Evolutionary conservation across 352 stramenopile species (phyloP).

Genomic region (Globisporangium lucens): DNA sequence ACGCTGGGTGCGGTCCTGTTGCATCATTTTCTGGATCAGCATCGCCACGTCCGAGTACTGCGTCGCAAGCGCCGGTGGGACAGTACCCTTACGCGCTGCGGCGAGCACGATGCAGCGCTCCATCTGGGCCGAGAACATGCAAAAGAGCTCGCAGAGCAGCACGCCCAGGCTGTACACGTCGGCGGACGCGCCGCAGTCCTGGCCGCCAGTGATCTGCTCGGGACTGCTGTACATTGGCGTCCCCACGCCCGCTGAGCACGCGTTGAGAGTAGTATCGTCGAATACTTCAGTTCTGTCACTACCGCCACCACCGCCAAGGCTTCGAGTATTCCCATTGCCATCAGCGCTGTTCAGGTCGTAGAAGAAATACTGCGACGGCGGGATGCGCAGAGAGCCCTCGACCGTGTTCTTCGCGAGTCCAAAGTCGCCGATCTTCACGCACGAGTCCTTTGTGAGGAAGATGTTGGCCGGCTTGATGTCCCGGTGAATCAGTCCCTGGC

Average conservation of each 20-base stretch:
- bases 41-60: constrained; percentile 42
- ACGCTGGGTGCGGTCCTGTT: constrained; percentile 33
- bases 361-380: constrained; percentile 43
- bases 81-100: constrained; percentile 34
- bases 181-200: constrained; percentile 43
- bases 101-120: constrained; percentile 61
- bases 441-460: constrained; percentile 70
- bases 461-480: constrained; percentile 85
- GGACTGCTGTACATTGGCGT: constrained; percentile 76
- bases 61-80: constrained; percentile 30
- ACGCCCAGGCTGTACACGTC: constrained; percentile 78
- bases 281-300: background rate
- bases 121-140: constrained; percentile 75
- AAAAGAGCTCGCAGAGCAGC: constrained; percentile 75
- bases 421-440: constrained; percentile 85
- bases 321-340: constrained; percentile 20
- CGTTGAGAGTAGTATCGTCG: constrained; percentile 19
- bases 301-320: background rate
- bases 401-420: constrained; percentile 73
- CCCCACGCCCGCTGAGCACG: constrained; percentile 67
- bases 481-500: constrained; percentile 64
- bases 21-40: constrained; percentile 52
- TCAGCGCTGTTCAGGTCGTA: constrained; percentile 28
- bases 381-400: constrained; percentile 52
- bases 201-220: constrained; percentile 49